Evolutionary conservation across 768 basidiomycete species (phyloP).

Genomic region (Suillus bovinus): DNA sequence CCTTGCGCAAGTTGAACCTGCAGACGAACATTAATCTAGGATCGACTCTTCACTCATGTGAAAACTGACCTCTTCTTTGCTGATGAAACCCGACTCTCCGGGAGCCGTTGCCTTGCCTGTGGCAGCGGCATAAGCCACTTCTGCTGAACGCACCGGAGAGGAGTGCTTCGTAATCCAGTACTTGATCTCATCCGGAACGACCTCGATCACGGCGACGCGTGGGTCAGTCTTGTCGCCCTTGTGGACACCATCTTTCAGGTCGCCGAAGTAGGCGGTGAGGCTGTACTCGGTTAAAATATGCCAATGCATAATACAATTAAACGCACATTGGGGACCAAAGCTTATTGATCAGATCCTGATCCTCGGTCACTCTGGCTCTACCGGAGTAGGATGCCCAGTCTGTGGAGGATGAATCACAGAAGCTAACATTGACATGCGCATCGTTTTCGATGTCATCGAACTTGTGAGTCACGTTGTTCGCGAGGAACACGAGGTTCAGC

Average conservation of each 20-base stretch:
- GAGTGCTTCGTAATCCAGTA: conserved; percentile 77
- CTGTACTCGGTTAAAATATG: conserved; percentile 33
- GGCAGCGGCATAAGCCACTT: conserved; percentile 58
- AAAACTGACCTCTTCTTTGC: conserved; percentile 61
- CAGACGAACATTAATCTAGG: not conserved
- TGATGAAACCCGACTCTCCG: conserved; percentile 79
- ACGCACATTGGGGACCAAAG: conserved; percentile 60
- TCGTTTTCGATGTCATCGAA: conserved; percentile 78
- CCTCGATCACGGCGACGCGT: conserved; percentile 75
- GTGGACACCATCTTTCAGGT: conserved; percentile 83
- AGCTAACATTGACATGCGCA: conserved; percentile 77
- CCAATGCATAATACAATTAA: not conserved
- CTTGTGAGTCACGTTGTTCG: conserved; percentile 72
- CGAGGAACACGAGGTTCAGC: conserved; percentile 65
- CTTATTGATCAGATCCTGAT: conserved; percentile 62
- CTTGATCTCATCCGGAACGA: conserved; percentile 77
- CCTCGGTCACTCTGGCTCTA: conserved; percentile 62
- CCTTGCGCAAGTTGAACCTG: conserved; percentile 48
- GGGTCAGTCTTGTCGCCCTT: conserved; percentile 81
- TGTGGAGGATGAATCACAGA: conserved; percentile 67
- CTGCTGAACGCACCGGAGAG: conserved; percentile 54
- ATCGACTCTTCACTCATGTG: not conserved
- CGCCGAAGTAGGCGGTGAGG: conserved; percentile 78
- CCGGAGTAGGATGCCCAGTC: conserved; percentile 83
- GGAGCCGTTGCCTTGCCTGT: conserved; percentile 66